Evolutionary conservation across 352 stramenopile species (phyloP).

Genomic region (Globisporangium takayamanum): DNA sequence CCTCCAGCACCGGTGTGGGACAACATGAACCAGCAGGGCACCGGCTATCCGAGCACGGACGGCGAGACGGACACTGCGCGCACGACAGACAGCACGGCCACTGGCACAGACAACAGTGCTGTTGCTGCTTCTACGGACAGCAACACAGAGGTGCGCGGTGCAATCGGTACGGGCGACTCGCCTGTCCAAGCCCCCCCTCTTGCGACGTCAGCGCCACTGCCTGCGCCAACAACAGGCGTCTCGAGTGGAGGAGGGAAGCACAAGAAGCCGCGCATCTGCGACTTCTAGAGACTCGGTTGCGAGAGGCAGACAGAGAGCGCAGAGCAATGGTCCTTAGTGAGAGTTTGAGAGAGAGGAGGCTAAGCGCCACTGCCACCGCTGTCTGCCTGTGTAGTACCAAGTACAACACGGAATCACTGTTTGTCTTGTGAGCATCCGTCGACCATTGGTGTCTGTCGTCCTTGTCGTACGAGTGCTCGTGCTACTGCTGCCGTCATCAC

Average conservation of each 20-base stretch:
- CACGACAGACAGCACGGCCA: not conserved
- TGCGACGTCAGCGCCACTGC: not conserved
- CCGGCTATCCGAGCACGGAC: not conserved
- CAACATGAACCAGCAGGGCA: constrained; percentile 14
- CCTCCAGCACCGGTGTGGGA: constrained; percentile 1
- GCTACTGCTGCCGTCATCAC: no score
- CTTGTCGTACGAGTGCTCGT: no score
- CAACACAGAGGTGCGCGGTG: not conserved
- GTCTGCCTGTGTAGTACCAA: no score
- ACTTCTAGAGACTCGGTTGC: constrained; percentile 1
- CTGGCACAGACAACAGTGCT: not conserved
- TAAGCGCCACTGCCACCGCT: no score
- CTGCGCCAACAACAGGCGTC: not conserved
- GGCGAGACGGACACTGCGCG: not conserved
- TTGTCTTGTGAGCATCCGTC: no score
- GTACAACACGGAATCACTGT: no score
- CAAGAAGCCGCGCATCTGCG: constrained; percentile 7
- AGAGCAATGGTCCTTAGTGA: not conserved
- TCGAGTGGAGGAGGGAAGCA: not conserved
- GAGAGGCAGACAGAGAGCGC: not conserved
- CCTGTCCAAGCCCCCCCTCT: not conserved
- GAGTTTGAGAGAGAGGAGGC: no score
- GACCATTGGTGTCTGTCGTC: no score
- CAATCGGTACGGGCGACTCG: not conserved
- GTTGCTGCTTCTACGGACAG: not conserved